Conservation (phyloP, 495 filamentous ascomycete genomes). For the Talaromyces proteolyticus region DNA sequence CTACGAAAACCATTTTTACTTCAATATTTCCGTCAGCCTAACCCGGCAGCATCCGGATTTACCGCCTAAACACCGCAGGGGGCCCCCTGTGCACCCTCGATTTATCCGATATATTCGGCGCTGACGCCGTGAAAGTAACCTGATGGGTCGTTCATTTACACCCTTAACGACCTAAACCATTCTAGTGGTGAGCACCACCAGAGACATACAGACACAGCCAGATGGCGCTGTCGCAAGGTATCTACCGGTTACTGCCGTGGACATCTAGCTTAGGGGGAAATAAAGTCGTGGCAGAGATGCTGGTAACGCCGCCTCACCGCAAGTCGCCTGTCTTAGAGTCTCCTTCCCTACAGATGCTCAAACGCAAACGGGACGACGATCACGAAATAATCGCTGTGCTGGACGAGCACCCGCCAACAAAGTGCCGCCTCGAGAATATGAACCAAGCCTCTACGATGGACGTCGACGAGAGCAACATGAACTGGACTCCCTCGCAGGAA, state of each 20-base stretch:
- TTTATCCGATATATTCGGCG: not conserved
- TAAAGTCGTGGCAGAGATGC: constrained; percentile 43
- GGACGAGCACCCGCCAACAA: constrained; percentile 27
- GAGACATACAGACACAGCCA: not conserved
- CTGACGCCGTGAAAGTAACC: constrained; percentile 1
- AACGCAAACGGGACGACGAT: constrained; percentile 49
- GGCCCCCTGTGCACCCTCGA: no score
- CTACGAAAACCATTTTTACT: not conserved
- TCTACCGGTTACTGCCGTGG: constrained; percentile 54
- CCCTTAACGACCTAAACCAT: not conserved
- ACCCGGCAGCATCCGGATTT: not conserved
- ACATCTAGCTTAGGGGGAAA: constrained; percentile 49
- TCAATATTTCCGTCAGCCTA: not conserved
- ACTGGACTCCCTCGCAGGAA: no score
- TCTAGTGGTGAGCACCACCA: no score
- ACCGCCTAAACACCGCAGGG: no score
- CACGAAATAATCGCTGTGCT: constrained; percentile 15
- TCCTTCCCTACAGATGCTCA: constrained; percentile 38
- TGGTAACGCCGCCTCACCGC: constrained; percentile 26
- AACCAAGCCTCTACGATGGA: constrained; percentile 6
- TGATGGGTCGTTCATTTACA: constrained; percentile 3
- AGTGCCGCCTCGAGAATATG: constrained; percentile 24
- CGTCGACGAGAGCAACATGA: constrained; percentile 9
- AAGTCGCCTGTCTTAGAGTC: constrained; percentile 33
- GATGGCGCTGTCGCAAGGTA: constrained; percentile 41